Evolutionary conservation across 2,329 filamentous ascomycete species (phyloP).

Genomic region (Grosmannia clavigera): DNA sequence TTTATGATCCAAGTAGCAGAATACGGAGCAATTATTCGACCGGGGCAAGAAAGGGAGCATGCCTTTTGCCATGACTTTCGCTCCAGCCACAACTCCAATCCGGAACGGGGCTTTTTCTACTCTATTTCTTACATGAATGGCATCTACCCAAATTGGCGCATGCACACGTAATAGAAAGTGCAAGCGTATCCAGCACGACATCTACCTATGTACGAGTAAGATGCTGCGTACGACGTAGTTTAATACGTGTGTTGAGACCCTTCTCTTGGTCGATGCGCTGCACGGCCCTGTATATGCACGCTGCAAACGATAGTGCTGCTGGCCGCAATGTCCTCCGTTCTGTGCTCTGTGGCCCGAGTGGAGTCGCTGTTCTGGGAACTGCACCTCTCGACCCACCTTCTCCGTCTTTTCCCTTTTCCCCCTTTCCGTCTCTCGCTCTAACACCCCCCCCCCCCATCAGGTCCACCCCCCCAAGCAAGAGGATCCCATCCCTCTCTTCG

Average conservation of each 20-base stretch:
- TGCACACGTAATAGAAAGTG: no score
- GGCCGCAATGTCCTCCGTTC: background rate
- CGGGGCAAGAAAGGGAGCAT: no score
- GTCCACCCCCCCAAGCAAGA: background rate
- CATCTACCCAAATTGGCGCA: no score
- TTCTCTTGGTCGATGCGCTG: background rate
- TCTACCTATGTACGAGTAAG: background rate
- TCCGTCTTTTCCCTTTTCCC: slow-evolving; percentile 9
- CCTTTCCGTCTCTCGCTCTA: slow-evolving; percentile 1
- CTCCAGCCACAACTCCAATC: no score
- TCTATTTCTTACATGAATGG: no score
- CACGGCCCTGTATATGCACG: background rate
- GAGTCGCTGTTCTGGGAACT: slow-evolving; percentile 4
- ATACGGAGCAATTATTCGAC: no score
- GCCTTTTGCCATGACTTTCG: no score
- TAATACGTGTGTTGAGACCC: background rate
- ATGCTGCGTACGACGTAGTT: background rate
- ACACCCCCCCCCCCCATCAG: background rate
- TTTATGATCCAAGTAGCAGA: no score
- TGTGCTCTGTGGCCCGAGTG: background rate
- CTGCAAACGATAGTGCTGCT: background rate
- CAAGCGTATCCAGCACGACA: no score
- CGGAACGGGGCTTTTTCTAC: no score
- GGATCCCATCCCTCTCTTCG: slow-evolving; percentile 3
- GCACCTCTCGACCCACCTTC: slow-evolving; percentile 11